A percentile compares a stretch with the other conserved stretches of the same genome.
phyloP scores from a whole-genome alignment of 768 basidiomycete species.

The Kwoniella sp. region DNA sequence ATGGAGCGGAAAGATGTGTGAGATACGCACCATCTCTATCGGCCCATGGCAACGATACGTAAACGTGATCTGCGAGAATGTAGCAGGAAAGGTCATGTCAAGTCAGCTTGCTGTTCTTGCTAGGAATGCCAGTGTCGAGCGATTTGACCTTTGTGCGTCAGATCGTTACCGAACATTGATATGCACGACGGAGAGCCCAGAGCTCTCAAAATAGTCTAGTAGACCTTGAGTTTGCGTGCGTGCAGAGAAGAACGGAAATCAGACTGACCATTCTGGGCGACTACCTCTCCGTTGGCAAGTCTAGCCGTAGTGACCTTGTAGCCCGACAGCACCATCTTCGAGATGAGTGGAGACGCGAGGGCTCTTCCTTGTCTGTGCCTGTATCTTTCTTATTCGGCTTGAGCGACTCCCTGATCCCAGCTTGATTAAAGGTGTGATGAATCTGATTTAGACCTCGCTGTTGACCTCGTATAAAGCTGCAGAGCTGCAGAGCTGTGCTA shows the following conservation, averaged over 20 bases:
- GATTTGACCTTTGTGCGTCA: too few relatives aligned
- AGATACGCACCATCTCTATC: conserved; percentile 76
- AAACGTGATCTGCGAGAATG: conserved; percentile 87
- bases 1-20: too few relatives aligned
- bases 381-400: too few relatives aligned
- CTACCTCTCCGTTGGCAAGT: conserved; percentile 50
- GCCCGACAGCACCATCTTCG: conserved; percentile 33
- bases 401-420: too few relatives aligned
- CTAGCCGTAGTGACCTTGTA: conserved; percentile 40
- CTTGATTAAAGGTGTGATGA: too few relatives aligned
- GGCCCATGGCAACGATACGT: conserved; percentile 90
- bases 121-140: too few relatives aligned
- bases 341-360: too few relatives aligned
- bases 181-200: not conserved
- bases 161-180: not conserved
- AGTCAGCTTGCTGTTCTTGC: conserved; percentile 8
- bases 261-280: conserved; percentile 45
- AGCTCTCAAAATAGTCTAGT: not conserved
- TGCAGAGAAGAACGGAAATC: conserved; percentile 3
- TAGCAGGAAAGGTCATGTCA: conserved; percentile 7
- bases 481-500: too few relatives aligned
- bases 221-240: conserved; percentile 1
- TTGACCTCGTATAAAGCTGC: too few relatives aligned
- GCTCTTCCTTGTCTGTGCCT: too few relatives aligned
- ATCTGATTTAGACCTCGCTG: too few relatives aligned